A percentile compares a stretch with the other conserved stretches of the same genome.
Evolutionary conservation across 2,329 filamentous ascomycete genomes (phyloP).

Genomic region (Basipetospora chlamydospora): DNA sequence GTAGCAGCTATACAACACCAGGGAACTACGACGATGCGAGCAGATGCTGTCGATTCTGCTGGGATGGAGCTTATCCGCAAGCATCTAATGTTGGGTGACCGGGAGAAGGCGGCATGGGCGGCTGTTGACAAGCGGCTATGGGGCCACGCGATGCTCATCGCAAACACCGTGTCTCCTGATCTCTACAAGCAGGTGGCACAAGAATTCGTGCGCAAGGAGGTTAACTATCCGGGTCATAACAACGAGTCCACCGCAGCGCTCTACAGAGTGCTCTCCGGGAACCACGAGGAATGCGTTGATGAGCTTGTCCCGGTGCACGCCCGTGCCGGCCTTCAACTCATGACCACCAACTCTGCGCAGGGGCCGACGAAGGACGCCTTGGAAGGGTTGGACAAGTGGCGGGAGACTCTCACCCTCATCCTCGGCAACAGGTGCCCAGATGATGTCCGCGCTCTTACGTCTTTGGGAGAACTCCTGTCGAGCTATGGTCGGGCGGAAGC

Average conservation of each 20-base stretch:
- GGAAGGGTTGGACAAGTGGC: constrained; percentile 85
- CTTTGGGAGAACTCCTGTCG: constrained; percentile 67
- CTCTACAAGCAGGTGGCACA: constrained; percentile 88
- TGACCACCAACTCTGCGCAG: constrained; percentile 51
- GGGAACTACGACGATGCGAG: constrained; percentile 21
- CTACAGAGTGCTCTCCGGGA: constrained; percentile 88
- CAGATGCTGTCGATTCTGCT: constrained; percentile 55
- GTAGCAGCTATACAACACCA: not conserved
- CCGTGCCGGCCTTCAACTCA: constrained; percentile 78
- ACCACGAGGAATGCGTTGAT: constrained; percentile 86
- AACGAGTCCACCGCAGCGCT: constrained; percentile 81
- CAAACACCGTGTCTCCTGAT: constrained; percentile 61
- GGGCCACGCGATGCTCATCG: constrained; percentile 90
- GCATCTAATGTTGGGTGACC: constrained; percentile 62
- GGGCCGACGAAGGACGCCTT: constrained; percentile 56
- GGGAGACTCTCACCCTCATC: constrained; percentile 73
- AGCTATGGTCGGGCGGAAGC: constrained; percentile 83
- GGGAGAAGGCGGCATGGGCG: constrained; percentile 84
- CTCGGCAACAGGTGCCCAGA: constrained; percentile 75
- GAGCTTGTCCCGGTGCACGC: constrained; percentile 89
- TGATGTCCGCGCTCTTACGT: constrained; percentile 62
- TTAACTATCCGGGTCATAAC: constrained; percentile 65
- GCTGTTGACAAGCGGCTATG: constrained; percentile 87
- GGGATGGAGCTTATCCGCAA: constrained; percentile 59
- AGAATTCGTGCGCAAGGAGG: constrained; percentile 90